Evolutionary conservation across 2,329 filamentous ascomycete genomes (phyloP), one percentile per base, ranked within the genome.

Genomic region (Exophiala oligosperma): DNA sequence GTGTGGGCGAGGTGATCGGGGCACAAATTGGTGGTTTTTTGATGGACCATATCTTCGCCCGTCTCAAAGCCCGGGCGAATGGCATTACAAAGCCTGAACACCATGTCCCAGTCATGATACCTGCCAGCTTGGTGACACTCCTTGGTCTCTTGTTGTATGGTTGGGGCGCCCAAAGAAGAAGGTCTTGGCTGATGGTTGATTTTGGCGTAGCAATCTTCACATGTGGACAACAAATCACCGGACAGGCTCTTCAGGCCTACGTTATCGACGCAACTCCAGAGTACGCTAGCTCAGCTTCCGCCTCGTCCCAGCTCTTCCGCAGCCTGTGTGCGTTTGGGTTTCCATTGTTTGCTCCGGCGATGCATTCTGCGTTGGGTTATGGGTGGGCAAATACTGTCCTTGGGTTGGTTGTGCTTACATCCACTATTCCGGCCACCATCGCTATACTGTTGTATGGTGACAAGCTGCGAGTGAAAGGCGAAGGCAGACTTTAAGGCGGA

Each of bases 1-100:
- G 79, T 1, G 44, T 84, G 0, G 85, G 84, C 1, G 83, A 84
- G 69, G 72, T 84, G 26, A 67, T 78, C 0, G 81, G 77, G 3
- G 72, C 77, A 0, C 75, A 79, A 53, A 24, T 79, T 1, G 71
- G 73, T 3, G 77, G 72, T 0, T 67, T 66, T 0, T 12, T 77
- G 1, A 75, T 79, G 67, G 78, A 80, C 49, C 57, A 50, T 9
- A 52, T 73, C 1, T 78, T 68, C 65, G 53, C 65, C 12, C 61
- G 58, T 11, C 49, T 55, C 17, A 40, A 50, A 53, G 21, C 24
- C n/a, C 11, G 24, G 4, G 32, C 12, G 23, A 28, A 43, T 23
- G 59, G 59, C 2, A 56, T 54, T 3, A 61, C 66, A 4, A 37
- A 26, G 0, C 82, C 83, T 0, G 84, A 87, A 59, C 79, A 77